Conservation (phyloP, 352 stramenopile species). For the Phytophthora hibernalis region DNA sequence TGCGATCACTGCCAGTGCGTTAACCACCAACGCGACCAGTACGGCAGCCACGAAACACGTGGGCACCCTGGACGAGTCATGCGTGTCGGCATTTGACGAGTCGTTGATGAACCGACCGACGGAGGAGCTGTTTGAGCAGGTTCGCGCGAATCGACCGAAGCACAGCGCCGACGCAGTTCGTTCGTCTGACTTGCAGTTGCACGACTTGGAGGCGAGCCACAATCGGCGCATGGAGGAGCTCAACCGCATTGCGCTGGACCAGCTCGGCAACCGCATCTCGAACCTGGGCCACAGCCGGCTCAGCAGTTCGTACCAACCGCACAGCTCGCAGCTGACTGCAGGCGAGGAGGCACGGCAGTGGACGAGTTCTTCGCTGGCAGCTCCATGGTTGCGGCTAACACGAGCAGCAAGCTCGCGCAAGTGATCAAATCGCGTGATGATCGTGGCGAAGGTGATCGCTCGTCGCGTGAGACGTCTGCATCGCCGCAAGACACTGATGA, state of each 20-base stretch:
- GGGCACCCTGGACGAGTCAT: neutral
- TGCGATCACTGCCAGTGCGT: neutral
- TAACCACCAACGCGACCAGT: neutral
- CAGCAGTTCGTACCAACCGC: constrained; percentile 31
- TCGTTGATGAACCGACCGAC: constrained; percentile 8
- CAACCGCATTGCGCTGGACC: constrained; percentile 57
- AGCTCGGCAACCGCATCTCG: constrained; percentile 55
- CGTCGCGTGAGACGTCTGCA: neutral
- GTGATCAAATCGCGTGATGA: constrained; percentile 47
- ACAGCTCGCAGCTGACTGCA: constrained; percentile 33
- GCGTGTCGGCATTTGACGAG: neutral
- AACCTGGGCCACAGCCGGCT: constrained; percentile 38
- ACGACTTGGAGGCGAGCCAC: constrained; percentile 55
- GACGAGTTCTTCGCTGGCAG: constrained; percentile 38
- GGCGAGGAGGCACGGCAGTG: constrained; percentile 28
- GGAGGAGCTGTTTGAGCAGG: constrained; percentile 51
- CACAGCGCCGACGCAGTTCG: constrained; percentile 14
- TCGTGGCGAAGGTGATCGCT: neutral
- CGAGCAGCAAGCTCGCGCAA: constrained; percentile 23
- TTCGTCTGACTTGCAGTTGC: constrained; percentile 47
- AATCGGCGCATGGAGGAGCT: constrained; percentile 63
- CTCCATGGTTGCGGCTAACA: constrained; percentile 3
- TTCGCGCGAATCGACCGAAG: constrained; percentile 43
- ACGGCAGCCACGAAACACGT: neutral
- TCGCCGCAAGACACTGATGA: neutral